Base-by-base conservation (phyloP, 2,329 filamentous ascomycete species). In the Albophoma yamanashiensis region DNA sequence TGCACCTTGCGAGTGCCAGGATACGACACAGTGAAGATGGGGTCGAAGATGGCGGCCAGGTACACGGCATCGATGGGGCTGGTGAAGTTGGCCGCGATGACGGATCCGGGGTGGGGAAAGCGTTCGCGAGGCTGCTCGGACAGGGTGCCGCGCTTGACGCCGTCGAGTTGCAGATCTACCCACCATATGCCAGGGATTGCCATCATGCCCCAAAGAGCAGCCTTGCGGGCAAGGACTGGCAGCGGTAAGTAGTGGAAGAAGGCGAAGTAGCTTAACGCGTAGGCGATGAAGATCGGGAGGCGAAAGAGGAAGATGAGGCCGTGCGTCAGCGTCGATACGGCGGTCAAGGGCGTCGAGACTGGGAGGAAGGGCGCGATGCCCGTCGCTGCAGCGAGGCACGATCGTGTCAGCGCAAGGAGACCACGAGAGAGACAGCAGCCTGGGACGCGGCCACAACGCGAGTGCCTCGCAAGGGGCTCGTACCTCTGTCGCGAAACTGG, bases 131-230 rank as follows among this genome's bases (percentile, higher is more conserved):
- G 86, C 67, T 92, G 87, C 68, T 88, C 87, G 55, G 89, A 87
- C 39, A 96, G 79, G 34, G 89, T 92, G 76, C 94, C 94, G 76
- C 92, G 90, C 75, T 91, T 92, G 59, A 99, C 94, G 61, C 93
- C 93, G 72, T 99, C 94, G 65, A 99, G 91, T 74, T 97, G 93
- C n/a, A 99, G 79, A 74, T 99, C 94, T 60, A 97, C 88, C 93
- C 93, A 97, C 92, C 92, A 97, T 61, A 99, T 90, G 36, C 94
- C 93, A 0, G 92, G 91, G 61, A 96, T 89, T 43, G 86, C 89
- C 66, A 99, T 83, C 65, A 97, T 83, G 62, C 86, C 83, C 93
- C 94, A 97, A 58, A 97, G 77, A 56, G 91, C 85, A 15, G 89
- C 85, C 76, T 97, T 97, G 69, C 91, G 91, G 52, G 86, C 69